These are phyloP conservation scores for Periconia macrospinosa DNA, from an alignment of 2,329 filamentous ascomycete species.

Conservation along the genomic window DNA sequence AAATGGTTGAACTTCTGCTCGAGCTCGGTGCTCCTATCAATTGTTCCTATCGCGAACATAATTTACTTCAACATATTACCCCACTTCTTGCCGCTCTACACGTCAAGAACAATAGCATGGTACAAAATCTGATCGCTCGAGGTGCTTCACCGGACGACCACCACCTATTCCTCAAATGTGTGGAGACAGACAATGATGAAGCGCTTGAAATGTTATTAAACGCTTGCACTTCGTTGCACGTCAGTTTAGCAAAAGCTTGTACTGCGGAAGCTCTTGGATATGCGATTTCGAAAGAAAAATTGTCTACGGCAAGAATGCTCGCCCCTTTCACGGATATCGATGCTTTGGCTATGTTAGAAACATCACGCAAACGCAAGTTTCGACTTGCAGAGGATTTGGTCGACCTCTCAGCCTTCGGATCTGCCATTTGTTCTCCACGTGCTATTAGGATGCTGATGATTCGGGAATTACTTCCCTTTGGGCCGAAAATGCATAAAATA, in stretches of 20 bases:
- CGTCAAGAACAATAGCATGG: neutral
- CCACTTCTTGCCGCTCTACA: neutral
- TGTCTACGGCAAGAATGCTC: neutral
- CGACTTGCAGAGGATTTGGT: neutral
- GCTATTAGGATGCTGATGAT: neutral
- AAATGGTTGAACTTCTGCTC: constrained; percentile 1
- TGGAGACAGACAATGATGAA: neutral
- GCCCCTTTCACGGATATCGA: neutral
- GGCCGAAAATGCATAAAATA: neutral
- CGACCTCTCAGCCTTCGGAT: neutral
- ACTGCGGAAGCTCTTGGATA: neutral
- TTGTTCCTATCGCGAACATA: too few species aligned
- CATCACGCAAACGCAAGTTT: too few species aligned
- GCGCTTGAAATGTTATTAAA: neutral
- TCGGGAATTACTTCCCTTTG: neutral
- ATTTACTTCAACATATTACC: neutral
- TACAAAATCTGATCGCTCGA: neutral
- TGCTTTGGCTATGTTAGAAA: neutral
- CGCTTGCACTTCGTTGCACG: too few species aligned
- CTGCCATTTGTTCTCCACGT: neutral
- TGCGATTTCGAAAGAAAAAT: neutral
- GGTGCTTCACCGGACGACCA: neutral
- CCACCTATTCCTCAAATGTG: neutral
- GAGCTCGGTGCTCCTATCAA: neutral
- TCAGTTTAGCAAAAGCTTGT: neutral